These are phyloP conservation scores for Ustilago curta DNA, from an alignment of 1,284 basidiomycete genomes.

Conservation along the genomic window DNA sequence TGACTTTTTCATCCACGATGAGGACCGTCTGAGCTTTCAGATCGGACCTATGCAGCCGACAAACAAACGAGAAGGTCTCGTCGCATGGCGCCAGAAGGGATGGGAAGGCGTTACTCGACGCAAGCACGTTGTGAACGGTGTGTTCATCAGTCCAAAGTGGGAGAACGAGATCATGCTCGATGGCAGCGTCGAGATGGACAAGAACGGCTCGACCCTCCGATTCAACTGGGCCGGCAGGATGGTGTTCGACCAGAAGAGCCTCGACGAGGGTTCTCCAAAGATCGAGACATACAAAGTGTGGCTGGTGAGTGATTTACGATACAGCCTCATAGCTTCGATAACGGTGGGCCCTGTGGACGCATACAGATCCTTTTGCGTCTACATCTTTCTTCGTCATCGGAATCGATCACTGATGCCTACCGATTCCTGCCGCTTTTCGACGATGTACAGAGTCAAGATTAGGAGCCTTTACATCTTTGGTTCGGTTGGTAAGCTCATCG, in stretches of 20 bases:
- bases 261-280: conserved; percentile 33
- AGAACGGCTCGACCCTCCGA: conserved; percentile 41
- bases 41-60: conserved; percentile 54
- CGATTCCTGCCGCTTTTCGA: not conserved
- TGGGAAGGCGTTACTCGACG: conserved; percentile 44
- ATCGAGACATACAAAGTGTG: conserved; percentile 54
- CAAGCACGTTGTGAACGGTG: conserved; percentile 48
- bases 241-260: conserved; percentile 47
- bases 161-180: conserved; percentile 55
- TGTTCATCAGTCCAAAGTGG: conserved; percentile 47
- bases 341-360: not conserved
- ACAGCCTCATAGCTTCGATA: not conserved
- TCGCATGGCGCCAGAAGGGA: conserved; percentile 48
- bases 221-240: conserved; percentile 56
- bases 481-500: not conserved
- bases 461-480: not conserved
- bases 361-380: not conserved
- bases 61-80: conserved; percentile 28
- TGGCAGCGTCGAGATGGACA: conserved; percentile 53
- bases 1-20: conserved; percentile 33
- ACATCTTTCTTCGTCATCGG: not conserved
- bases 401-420: not conserved
- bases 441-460: conserved; percentile 3
- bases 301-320: conserved; percentile 34
- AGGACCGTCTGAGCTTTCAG: conserved; percentile 41